Evolutionary conservation across 1,284 basidiomycete genomes (phyloP).

Genomic region (Rhodotorula sp.): DNA sequence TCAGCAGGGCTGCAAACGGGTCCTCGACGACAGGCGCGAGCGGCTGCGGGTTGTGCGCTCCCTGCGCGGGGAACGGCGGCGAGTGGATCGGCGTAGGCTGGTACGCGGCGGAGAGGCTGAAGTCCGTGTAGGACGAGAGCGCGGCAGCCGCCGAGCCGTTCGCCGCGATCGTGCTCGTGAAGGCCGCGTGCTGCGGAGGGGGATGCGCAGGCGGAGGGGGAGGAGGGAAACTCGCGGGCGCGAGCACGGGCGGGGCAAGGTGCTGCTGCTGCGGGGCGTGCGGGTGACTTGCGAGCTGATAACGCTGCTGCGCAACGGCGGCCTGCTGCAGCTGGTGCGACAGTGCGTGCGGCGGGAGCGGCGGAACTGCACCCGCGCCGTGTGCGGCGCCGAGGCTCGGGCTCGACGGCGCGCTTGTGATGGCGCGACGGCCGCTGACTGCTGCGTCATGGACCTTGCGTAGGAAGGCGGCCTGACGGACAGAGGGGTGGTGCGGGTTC

Average conservation of each 20-base stretch:
- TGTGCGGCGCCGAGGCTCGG: background rate
- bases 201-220: no score
- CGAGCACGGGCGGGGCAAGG: background rate
- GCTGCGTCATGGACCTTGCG: conserved; percentile 38
- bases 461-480: conserved; percentile 40
- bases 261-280: background rate
- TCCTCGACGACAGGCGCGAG: conserved; percentile 11
- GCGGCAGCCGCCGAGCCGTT: background rate
- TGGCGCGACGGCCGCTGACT: conserved; percentile 27
- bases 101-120: background rate
- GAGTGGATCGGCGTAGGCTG: conserved; percentile 3
- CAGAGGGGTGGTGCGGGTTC: conserved; percentile 28
- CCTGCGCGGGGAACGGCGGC: background rate
- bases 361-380: background rate
- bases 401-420: conserved; percentile 24
- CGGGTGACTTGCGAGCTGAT: no score
- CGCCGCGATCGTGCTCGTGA: background rate
- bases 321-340: background rate
- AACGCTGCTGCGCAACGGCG: no score
- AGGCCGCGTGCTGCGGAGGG: no score
- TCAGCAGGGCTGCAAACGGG: conserved; percentile 34
- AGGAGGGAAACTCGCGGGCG: background rate
- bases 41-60: background rate
- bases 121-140: background rate
- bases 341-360: background rate